Conservation (phyloP, 2,329 filamentous ascomycete species). For the Cercospora sojina region DNA sequence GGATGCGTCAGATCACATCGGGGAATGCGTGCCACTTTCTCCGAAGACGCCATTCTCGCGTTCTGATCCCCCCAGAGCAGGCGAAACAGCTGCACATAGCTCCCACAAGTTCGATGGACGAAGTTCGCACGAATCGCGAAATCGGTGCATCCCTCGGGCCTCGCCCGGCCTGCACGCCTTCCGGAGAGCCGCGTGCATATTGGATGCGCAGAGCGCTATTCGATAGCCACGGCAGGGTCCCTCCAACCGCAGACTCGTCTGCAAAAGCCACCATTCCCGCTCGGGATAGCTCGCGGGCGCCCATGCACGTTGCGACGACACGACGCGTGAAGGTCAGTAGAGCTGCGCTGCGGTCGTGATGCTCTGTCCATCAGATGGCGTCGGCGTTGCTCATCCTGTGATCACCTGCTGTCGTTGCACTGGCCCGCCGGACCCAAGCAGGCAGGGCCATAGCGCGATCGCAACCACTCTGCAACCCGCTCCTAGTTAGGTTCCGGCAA, state of each 20-base stretch:
- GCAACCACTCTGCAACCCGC: slow-evolving; percentile 11
- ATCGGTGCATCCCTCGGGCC: background rate
- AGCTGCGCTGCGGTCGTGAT: slow-evolving; percentile 4
- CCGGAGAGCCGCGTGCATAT: slow-evolving; percentile 21
- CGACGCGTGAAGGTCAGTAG: slow-evolving; percentile 17
- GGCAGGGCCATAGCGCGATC: slow-evolving; percentile 19
- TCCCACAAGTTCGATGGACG: background rate
- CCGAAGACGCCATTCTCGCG: background rate
- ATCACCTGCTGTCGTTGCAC: background rate
- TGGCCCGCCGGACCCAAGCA: slow-evolving; percentile 7
- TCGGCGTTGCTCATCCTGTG: slow-evolving; percentile 10
- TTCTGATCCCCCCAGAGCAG: background rate
- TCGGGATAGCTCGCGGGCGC: slow-evolving; percentile 28
- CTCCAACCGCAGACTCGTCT: slow-evolving; percentile 26
- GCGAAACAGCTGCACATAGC: background rate
- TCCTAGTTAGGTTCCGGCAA: slow-evolving; percentile 19
- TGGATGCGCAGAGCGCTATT: slow-evolving; percentile 4
- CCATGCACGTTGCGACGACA: slow-evolving; percentile 25
- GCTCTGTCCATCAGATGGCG: slow-evolving; percentile 19
- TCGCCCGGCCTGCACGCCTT: slow-evolving; percentile 18
- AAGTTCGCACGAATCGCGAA: background rate
- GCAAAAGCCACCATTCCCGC: slow-evolving; percentile 26
- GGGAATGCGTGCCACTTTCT: background rate
- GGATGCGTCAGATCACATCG: background rate
- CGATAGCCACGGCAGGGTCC: slow-evolving; percentile 22